Percentiles rank a stretch among this genome's conserved stretches.
Evolutionary conservation across 2,329 filamentous ascomycete genomes (phyloP).

Genomic region (Paracorniculantispora psalliotae): DNA sequence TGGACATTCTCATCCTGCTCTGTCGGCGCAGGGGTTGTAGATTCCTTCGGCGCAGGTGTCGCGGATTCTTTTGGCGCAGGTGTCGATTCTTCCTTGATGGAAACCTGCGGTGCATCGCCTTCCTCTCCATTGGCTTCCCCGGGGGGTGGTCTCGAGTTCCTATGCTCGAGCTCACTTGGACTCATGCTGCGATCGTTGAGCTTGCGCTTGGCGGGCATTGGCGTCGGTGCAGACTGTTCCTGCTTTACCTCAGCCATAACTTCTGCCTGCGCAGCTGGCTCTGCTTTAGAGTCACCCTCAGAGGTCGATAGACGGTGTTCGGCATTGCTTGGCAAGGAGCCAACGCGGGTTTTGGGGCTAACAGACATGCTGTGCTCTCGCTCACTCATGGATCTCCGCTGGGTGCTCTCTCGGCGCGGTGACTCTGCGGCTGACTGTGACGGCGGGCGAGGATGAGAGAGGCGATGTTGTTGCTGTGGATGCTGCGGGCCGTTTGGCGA

Average conservation of each 20-base stretch:
- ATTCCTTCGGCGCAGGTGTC: conserved; percentile 23
- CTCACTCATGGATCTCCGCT: conserved; percentile 54
- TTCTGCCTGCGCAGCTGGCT: conserved; percentile 23
- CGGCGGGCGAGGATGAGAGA: conserved; percentile 26
- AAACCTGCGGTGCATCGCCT: neutral
- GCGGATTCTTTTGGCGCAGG: conserved; percentile 23
- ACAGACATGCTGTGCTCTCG: conserved; percentile 69
- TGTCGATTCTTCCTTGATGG: conserved; percentile 6
- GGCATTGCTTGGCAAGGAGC: conserved; percentile 44
- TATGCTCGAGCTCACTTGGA: conserved; percentile 47
- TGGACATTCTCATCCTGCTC: conserved; percentile 20
- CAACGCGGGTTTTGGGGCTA: conserved; percentile 68
- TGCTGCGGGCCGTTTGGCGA: conserved; percentile 11
- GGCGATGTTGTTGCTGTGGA: conserved; percentile 11
- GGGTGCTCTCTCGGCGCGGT: conserved; percentile 37
- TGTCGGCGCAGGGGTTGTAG: neutral
- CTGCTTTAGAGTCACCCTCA: conserved; percentile 24
- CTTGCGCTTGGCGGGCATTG: conserved; percentile 37
- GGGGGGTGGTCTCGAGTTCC: conserved; percentile 44
- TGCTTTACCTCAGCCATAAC: conserved; percentile 23
- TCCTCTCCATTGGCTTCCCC: conserved; percentile 42
- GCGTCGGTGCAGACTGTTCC: conserved; percentile 25
- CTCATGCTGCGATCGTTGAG: conserved; percentile 37
- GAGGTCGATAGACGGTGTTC: conserved; percentile 22
- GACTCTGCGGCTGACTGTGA: conserved; percentile 42